Conservation (phyloP, 495 filamentous ascomycete species). For the Neurospora sp. region DNA sequence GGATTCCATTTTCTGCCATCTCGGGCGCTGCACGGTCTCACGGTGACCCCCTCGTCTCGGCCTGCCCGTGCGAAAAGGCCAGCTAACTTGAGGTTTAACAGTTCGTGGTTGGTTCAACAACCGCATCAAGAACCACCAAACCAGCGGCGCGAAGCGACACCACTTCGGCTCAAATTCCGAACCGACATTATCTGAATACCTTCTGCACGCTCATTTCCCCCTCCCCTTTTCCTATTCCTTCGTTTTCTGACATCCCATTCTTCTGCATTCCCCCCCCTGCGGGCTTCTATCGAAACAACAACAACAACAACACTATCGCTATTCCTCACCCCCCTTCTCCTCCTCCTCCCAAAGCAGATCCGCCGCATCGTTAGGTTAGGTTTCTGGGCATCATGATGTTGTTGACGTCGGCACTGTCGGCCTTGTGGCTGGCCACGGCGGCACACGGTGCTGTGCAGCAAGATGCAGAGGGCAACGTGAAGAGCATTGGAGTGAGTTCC, state of each 20-base stretch:
- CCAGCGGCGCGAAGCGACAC: neutral
- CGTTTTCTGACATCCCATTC: neutral
- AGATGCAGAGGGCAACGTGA: constrained; percentile 39
- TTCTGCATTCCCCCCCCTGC: neutral
- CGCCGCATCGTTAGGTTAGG: neutral
- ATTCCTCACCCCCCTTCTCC: neutral
- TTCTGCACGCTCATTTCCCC: neutral
- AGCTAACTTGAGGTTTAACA: neutral
- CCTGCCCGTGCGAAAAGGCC: neutral
- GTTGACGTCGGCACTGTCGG: constrained; percentile 38
- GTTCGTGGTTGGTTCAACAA: neutral
- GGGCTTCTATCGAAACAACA: neutral
- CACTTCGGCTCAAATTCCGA: neutral
- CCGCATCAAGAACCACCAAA: neutral
- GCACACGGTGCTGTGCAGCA: constrained; percentile 32
- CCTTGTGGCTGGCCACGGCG: constrained; percentile 45
- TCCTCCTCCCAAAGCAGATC: neutral
- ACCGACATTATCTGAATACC: neutral
- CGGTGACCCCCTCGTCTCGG: neutral
- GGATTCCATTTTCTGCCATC: neutral
- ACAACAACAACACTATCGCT: neutral
- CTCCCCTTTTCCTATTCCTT: neutral
- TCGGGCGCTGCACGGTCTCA: neutral
- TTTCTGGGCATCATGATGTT: constrained; percentile 28
- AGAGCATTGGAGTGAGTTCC: constrained; percentile 45